These are phyloP conservation scores for Chytridiales sp. DNA, from an alignment of 371 early-diverging fungal genomes.

Conservation along the genomic window DNA sequence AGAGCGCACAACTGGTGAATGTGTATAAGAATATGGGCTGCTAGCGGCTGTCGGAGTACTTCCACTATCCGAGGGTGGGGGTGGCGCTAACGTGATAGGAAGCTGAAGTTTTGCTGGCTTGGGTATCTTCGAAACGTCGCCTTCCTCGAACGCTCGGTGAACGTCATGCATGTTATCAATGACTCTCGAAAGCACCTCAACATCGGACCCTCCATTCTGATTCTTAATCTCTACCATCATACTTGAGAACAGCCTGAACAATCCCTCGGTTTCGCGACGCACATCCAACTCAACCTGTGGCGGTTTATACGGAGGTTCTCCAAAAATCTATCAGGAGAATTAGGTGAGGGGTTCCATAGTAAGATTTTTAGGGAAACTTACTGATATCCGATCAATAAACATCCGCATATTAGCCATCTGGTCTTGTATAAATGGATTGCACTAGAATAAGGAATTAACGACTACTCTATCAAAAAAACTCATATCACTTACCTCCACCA, in stretches of 20 bases:
- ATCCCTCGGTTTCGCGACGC: conserved; percentile 9
- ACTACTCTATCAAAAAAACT: not conserved
- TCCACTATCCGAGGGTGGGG: not conserved
- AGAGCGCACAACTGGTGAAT: too few species aligned
- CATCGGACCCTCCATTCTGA: not conserved
- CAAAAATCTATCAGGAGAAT: not conserved
- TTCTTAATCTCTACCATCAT: conserved; percentile 5
- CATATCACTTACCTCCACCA: conserved; percentile 54
- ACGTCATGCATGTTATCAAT: conserved; percentile 1
- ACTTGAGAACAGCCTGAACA: conserved; percentile 4
- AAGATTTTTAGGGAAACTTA: not conserved
- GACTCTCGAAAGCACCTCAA: conserved; percentile 3
- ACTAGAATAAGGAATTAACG: conserved; percentile 2
- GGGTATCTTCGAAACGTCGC: conserved; percentile 1
- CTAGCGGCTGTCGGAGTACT: not conserved
- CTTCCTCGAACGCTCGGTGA: conserved; percentile 7
- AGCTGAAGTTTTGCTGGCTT: not conserved
- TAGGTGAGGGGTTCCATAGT: not conserved
- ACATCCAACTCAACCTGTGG: not conserved
- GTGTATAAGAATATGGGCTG: too few species aligned
- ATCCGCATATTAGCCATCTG: conserved; percentile 27
- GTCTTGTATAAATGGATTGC: conserved; percentile 33
- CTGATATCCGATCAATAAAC: conserved; percentile 38
- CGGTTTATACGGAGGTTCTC: not conserved
- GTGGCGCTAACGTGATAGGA: not conserved